Evolutionary conservation across 306 rosid genomes (phyloP).

Genomic region (Argentina anserina): DNA sequence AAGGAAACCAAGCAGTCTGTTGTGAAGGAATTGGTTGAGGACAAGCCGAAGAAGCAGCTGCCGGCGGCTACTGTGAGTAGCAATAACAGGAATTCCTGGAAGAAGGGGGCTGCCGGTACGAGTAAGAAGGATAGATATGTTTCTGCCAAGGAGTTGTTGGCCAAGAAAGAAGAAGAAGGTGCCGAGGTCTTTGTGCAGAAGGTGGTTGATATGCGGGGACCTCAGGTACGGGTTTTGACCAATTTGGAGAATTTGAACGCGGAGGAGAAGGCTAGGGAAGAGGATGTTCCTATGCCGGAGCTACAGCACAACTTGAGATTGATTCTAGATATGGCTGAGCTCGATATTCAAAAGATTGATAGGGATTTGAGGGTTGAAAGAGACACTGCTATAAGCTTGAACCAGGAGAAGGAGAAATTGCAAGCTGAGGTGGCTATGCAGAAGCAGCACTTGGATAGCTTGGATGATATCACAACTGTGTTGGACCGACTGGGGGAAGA

Average conservation of each 20-base stretch:
- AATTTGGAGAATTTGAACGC: slow-evolving; percentile 56
- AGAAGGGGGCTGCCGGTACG: slow-evolving; percentile 41
- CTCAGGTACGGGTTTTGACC: slow-evolving; percentile 47
- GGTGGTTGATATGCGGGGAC: slow-evolving; percentile 62
- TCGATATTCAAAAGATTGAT: slow-evolving; percentile 48
- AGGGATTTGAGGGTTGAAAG: slow-evolving; percentile 59
- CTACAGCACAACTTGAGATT: slow-evolving; percentile 47
- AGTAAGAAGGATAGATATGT: slow-evolving; percentile 44
- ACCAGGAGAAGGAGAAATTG: slow-evolving; percentile 67
- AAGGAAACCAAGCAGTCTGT: slow-evolving; percentile 42
- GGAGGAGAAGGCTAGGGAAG: slow-evolving; percentile 42
- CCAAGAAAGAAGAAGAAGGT: slow-evolving; percentile 67
- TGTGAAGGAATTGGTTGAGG: slow-evolving; percentile 40
- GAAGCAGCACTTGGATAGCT: slow-evolving; percentile 58
- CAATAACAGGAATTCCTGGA: slow-evolving; percentile 61
- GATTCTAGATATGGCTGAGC: slow-evolving; percentile 48
- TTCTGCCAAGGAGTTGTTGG: slow-evolving; percentile 75
- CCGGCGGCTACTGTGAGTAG: slow-evolving; percentile 26
- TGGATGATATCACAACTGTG: slow-evolving; percentile 51
- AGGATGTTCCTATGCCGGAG: slow-evolving; percentile 53
- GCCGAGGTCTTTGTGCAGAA: slow-evolving; percentile 57
- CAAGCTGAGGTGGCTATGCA: slow-evolving; percentile 50
- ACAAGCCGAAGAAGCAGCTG: slow-evolving; percentile 20
- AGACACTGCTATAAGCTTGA: slow-evolving; percentile 74
- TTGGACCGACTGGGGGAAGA: slow-evolving; percentile 56